Evolutionary conservation across 352 stramenopile species (phyloP).

Genomic region (Thraustotheca clavata): DNA sequence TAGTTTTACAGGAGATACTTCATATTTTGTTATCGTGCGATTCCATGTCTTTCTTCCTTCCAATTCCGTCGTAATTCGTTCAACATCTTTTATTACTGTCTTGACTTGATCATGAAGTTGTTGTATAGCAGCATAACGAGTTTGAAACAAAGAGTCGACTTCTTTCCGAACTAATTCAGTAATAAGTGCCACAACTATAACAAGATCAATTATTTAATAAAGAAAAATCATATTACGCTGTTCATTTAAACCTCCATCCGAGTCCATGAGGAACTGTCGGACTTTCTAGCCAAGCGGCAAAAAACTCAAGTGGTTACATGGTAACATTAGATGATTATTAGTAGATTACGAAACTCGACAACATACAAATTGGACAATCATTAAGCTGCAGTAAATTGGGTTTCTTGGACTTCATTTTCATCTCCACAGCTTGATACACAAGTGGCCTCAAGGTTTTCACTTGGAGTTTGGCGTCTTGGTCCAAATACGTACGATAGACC

Average conservation of each 20-base stretch:
- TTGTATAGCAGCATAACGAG: constrained; percentile 41
- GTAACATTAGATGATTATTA: not conserved
- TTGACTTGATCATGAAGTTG: constrained; percentile 60
- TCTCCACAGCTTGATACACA: not conserved
- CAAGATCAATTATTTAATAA: not conserved
- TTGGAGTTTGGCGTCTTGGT: not conserved
- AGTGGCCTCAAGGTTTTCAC: not conserved
- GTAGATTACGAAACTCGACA: not conserved
- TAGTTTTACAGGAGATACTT: constrained; percentile 18
- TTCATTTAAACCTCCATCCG: not conserved
- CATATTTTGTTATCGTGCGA: constrained; percentile 44
- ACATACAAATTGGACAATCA: too few species aligned
- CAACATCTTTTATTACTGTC: constrained; percentile 56
- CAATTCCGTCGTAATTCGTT: constrained; percentile 45
- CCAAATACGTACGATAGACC: not conserved
- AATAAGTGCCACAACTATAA: constrained; percentile 22
- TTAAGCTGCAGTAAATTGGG: not conserved
- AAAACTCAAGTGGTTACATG: not conserved
- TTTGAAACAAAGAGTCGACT: constrained; percentile 47
- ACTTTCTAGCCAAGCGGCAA: not conserved
- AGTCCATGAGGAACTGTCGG: not conserved
- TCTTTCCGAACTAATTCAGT: constrained; percentile 52
- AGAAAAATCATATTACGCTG: not conserved
- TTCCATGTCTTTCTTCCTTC: constrained; percentile 61
- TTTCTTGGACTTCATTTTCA: not conserved